Evolutionary conservation across 1,284 basidiomycete species (phyloP), one percentile per base, ranked within the genome.

Genomic region (Afroboletus lepidellus): DNA sequence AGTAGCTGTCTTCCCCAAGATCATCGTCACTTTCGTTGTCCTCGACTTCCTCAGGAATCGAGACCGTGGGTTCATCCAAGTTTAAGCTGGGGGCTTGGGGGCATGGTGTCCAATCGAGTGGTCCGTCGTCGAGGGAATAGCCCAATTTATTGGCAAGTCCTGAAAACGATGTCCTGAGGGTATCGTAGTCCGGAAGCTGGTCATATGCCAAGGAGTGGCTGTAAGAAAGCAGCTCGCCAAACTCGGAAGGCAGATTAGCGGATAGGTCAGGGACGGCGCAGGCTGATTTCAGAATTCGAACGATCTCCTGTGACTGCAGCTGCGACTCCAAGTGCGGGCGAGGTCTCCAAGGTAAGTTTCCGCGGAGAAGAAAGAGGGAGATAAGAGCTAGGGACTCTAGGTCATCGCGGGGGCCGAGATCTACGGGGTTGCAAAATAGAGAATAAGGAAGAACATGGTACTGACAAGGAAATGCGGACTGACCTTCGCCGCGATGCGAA

Each of bases 281-380:
- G 18, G 30, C 46, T n/a, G 49, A 51, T 39, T 51, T 51, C 23
- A 49, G 5, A 5, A 39, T 39, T 23, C 30, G 46, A 20, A 34
- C 16, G 18, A 50, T 13, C 30, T 51, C 46, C 13, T 51, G 49
- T 13, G 49, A 51, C 5, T 6, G 30, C 12, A 51, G 27, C 13
- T 11, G 23, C 13, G 46, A 32, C 30, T 49, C 49, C 11, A 2
- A 2, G 16, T n/a, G 18, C 3, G 49, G 46, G 36, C 45, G 49
- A 18, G 49, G 49, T 33, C 39, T 50, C 49, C 49, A 50, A 11
- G 49, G 49, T 1, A 50, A 7, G 30, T 33, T 51, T 27, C 49
- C 46, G 24, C 49, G 49, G 20, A 51, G 46, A 50, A 51, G 37
- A 24, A 34, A 51, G 23, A 51, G 24, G 18, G 46, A n/a, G 1